A percentile compares a stretch with the other conserved stretches of the same genome.
Conservation (phyloP, 148 eudicot genomes). For the Suaeda aralocaspica region DNA sequence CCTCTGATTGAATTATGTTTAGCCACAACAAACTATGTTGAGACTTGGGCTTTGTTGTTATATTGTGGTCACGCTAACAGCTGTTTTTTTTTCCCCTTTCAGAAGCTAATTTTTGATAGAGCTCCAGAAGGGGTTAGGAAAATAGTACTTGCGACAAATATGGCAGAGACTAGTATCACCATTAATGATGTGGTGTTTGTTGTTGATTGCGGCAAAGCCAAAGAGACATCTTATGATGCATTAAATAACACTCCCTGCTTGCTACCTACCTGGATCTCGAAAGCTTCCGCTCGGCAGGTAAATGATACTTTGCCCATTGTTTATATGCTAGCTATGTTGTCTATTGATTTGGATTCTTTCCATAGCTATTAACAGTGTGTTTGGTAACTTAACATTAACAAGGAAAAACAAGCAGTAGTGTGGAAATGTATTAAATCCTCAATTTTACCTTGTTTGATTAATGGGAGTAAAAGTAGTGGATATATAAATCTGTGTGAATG, state of each 20-base stretch:
- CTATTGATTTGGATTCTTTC: not conserved
- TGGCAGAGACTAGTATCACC: constrained; percentile 99
- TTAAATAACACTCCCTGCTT: constrained; percentile 94
- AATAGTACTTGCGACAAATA: constrained; percentile 94
- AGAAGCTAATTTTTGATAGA: constrained; percentile 87
- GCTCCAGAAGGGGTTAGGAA: constrained; percentile 93
- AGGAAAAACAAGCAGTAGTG: too few species aligned
- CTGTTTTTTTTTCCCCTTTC: too few species aligned
- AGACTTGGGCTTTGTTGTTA: not conserved
- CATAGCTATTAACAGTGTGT: not conserved
- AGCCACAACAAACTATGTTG: too few species aligned
- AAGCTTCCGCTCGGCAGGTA: constrained; percentile 97
- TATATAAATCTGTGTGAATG: too few species aligned
- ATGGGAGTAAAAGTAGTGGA: too few species aligned
- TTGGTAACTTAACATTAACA: too few species aligned
- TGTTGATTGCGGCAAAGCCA: constrained; percentile 98
- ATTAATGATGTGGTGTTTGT: constrained; percentile 97
- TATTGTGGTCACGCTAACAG: constrained; percentile 12
- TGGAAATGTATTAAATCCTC: too few species aligned
- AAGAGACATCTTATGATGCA: constrained; percentile 99
- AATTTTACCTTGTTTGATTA: too few species aligned
- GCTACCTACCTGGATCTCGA: constrained; percentile 98
- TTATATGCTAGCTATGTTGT: not conserved
- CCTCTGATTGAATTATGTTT: too few species aligned
- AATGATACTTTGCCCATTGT: not conserved